Evolutionary conservation across 176 grass and related monocot species (phyloP), one percentile per base, ranked within the genome.

Genomic region (Ananas comosus): DNA sequence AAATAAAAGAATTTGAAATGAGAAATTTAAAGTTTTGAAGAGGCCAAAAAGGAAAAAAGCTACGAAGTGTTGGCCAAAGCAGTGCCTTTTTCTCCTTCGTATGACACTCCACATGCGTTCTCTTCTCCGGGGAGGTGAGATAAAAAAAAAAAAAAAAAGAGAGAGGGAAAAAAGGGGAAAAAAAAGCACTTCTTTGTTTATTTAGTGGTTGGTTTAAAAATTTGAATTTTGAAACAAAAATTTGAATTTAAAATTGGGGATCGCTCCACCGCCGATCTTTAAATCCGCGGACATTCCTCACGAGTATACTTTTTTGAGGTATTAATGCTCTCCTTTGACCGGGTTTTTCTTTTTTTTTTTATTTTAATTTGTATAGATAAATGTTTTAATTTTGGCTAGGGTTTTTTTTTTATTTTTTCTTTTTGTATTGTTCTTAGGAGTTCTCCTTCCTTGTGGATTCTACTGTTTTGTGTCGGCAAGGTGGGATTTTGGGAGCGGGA

Each of bases 281-380:
- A 65, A 76, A 71, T 67, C n/a, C 67, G 63, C 64, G 48, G 68
- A 77, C 74, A 53, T 82, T 77, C 64, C 67, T 83, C 75, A 85
- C 85, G 83, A 54, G 17, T 33, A 18, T 50, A 67, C 74, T 76
- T 80, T 9, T 49, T 76, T 65, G 53, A 79, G 86, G 81, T 76
- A 71, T 90, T 87, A 85, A 80, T 83, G 84, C 69, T 51, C 6
- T 49, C 70, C 51, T 73, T 80, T 83, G 56, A 61, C 59, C 16
- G 17, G 19, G 51, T 13, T 12, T 22, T 10, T 23, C 18, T 12
- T 50, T 25, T 72, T 74, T 74, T 67, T 85, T 72, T 25, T 53
- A 80, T 65, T 53, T 17, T 51, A 58, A n/a, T 51, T 51, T 64
- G 13, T 69, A 74, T 22, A 17, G 6, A 49, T 13, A 24, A 52